Base-by-base conservation (phyloP, 176 grass and related monocot genomes). In the Oryza rufipogon region DNA sequence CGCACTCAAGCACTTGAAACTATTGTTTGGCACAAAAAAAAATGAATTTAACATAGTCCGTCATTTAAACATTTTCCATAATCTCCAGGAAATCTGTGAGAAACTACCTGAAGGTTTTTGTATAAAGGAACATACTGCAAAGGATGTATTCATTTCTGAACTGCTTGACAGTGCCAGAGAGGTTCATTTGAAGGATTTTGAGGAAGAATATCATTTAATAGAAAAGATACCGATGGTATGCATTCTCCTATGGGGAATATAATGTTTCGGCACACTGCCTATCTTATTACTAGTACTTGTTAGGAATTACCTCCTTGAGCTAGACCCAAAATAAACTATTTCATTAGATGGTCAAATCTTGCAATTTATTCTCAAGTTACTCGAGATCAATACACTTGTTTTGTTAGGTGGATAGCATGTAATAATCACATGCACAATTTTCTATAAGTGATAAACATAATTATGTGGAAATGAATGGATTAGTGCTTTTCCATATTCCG, bases 171-270 rank as follows among this genome's bases (percentile, higher is more conserved):
- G 11, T 71, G 61, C 54, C 69, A 70, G 87, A 79, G 87, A 85
- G 65, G 77, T 64, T 51, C 70, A 71, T 60, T 36, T 91, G 68
- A 80, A 79, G 85, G 89, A 83, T 65, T 87, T 91, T 68, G 87
- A 87, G 54, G 66, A 61, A 71, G 84, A 91, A 33, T 89, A 94
- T 85, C 65, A 65, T 77, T 80, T 91, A 75, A 79, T 68, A 66
- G 87, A 91, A 75, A 87, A 68, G 77, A 60, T 94, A 89, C 2
- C 79, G 49, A 72, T n/a, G 70, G 87, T 94, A 87, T 60, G 86
- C 60, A 70, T 70, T 7, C 60, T 81, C 4, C 4, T 47, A 13
- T 70, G 4, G 34, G 10, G 26, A 64, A 76, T 0, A 5, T 30
- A 77, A 48, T 68, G 34, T 72, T 41, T 71, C 52, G 56, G 5